Conservation (phyloP, 2,329 filamentous ascomycete species). For the Gyromitra esculenta region DNA sequence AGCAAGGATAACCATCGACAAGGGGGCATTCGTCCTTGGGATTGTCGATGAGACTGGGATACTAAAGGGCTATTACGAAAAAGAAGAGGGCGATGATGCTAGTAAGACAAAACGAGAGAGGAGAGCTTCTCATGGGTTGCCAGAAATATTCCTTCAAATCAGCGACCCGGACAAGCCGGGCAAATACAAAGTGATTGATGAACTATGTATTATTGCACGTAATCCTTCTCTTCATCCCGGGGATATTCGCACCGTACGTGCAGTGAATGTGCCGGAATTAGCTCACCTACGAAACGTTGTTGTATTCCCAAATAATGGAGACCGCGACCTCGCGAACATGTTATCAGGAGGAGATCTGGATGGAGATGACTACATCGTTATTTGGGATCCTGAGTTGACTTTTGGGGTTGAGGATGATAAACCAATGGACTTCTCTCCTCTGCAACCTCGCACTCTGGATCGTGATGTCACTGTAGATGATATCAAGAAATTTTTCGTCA, state of each 20-base stretch:
- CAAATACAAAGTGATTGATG: conserved; percentile 73
- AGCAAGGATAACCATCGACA: conserved; percentile 80
- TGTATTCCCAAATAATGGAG: conserved; percentile 83
- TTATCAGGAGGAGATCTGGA: conserved; percentile 95
- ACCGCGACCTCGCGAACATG: conserved; percentile 89
- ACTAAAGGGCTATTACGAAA: conserved; percentile 75
- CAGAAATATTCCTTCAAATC: conserved; percentile 90
- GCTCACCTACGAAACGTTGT: conserved; percentile 84
- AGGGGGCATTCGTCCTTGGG: conserved; percentile 88
- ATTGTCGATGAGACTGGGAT: conserved; percentile 85
- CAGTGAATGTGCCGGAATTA: conserved; percentile 78
- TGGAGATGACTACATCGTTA: conserved; percentile 92
- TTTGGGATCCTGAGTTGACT: conserved; percentile 80
- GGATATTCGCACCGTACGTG: conserved; percentile 86
- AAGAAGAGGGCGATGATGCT: conserved; percentile 59
- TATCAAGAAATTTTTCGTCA: conserved; percentile 85
- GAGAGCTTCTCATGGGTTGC: conserved; percentile 67
- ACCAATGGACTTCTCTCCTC: conserved; percentile 79
- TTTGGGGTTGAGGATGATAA: conserved; percentile 71
- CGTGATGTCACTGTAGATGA: conserved; percentile 76
- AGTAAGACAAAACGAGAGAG: conserved; percentile 56
- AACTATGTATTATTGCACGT: conserved; percentile 82
- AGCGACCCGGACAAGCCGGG: conserved; percentile 67
- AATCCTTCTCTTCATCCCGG: conserved; percentile 95
- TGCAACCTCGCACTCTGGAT: conserved; percentile 66